These are phyloP conservation scores for Penicillium tannophilum DNA, from an alignment of 495 filamentous ascomycete genomes.

Conservation along the genomic window DNA sequence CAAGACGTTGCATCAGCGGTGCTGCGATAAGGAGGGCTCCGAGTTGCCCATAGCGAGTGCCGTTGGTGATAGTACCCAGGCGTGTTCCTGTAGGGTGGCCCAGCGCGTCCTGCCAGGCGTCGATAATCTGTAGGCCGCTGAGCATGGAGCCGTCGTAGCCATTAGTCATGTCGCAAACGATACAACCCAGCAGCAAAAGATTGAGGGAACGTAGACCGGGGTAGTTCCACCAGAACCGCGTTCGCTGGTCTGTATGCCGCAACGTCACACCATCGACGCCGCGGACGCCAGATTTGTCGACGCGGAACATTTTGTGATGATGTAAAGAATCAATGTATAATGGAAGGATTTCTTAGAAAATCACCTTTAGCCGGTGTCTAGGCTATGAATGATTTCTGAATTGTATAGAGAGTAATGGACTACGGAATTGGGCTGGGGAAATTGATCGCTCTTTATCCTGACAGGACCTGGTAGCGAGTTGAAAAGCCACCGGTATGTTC, in stretches of 20 bases:
- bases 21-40: slow-evolving; percentile 1
- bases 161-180: slow-evolving; percentile 1
- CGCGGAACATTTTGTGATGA: background rate
- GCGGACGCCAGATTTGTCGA: background rate
- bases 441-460: too few relatives aligned
- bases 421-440: too few relatives aligned
- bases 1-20: slow-evolving; percentile 13
- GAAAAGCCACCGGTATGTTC: too few relatives aligned
- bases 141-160: slow-evolving; percentile 29
- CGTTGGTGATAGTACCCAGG: slow-evolving; percentile 26
- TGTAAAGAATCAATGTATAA: background rate
- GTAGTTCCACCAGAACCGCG: background rate
- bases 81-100: slow-evolving; percentile 17
- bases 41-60: slow-evolving; percentile 20
- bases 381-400: too few relatives aligned
- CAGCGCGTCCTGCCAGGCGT: slow-evolving; percentile 23
- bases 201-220: background rate
- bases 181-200: background rate
- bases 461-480: too few relatives aligned
- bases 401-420: too few relatives aligned
- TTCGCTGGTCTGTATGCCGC: background rate
- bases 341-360: background rate
- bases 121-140: slow-evolving; percentile 25
- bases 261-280: background rate
- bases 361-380: too few relatives aligned